Evolutionary conservation across 768 basidiomycete genomes (phyloP), one percentile per base, ranked within the genome.

Genomic region (Hypholoma fasciculare): DNA sequence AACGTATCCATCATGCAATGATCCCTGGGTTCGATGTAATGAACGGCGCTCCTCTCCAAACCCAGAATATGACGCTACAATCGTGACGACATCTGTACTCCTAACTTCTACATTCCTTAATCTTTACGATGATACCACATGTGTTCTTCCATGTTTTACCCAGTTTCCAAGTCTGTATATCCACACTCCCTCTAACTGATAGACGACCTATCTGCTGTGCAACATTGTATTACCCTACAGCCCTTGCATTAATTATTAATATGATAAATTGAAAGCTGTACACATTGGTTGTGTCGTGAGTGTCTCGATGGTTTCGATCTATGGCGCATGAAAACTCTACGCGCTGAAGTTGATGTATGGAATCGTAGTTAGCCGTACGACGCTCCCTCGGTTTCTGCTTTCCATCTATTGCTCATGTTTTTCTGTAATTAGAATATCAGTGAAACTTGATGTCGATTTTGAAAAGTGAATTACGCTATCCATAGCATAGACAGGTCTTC

Each of bases 1-100:
- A 88, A 72, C 82, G 87, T 54, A 73, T 81, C 19, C 87, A 88
- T 69, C 85, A 87, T 67, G 49, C 63, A 56, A 82, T 87, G 78
- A 83, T 86, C 72, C 76, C 79, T 49, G 76, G 77, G 14, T 85
- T 82, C 63, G 82, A 86, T 67, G 76, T 84, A 63, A 70, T 82
- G 75, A 80, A 76, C 66, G 78, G 74, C 59, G 73, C 80, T 50
- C 76, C 83, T 47, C 63, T 87, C 63, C 85, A 85, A 64, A 69
- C 83, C 49, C 80, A 82, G 60, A 82, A 78, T 63, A 79, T 86
- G 76, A 68, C 81, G 60, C 71, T 86, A 65, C 79, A 81, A 67
- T 76, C 81, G 76, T 85, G 75, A 74, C 60, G 61, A 49, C 52
- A 51, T 60, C 34, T 17, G 37, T 30, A 52, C 42, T 47, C 49